Evolutionary conservation across 352 stramenopile genomes (phyloP).

Genomic region (Thraustotheca clavata): DNA sequence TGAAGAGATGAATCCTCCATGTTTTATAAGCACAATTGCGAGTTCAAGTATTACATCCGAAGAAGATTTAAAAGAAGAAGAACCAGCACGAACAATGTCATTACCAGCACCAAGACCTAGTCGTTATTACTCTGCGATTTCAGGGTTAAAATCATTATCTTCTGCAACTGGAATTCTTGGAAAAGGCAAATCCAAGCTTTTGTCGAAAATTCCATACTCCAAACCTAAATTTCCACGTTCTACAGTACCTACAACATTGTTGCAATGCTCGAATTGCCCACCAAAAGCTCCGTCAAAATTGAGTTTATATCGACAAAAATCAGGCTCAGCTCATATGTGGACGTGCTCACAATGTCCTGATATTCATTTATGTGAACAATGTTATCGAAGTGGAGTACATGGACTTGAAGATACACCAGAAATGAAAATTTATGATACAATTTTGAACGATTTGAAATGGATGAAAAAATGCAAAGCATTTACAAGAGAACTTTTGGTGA

Average conservation of each 20-base stretch:
- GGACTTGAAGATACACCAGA: slow-evolving; percentile 62
- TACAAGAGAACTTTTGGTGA: slow-evolving; percentile 55
- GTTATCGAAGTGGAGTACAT: slow-evolving; percentile 58
- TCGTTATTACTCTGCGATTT: not conserved
- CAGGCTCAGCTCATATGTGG: slow-evolving; percentile 28
- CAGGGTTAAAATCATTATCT: not conserved
- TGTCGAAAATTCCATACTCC: not conserved
- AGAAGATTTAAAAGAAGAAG: not conserved
- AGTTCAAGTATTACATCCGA: not conserved
- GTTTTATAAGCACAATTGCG: not conserved
- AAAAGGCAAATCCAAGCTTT: not conserved
- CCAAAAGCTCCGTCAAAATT: slow-evolving; percentile 1
- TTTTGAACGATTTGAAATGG: slow-evolving; percentile 55
- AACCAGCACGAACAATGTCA: not conserved
- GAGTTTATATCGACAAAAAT: slow-evolving; percentile 1
- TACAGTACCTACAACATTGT: not conserved
- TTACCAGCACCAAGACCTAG: not conserved
- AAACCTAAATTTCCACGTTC: not conserved
- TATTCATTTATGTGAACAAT: slow-evolving; percentile 58
- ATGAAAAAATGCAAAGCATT: slow-evolving; percentile 70
- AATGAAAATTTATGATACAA: slow-evolving; percentile 53
- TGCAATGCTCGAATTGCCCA: not conserved
- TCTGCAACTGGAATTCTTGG: not conserved
- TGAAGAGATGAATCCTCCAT: not conserved
- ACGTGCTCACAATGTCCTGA: slow-evolving; percentile 58